Base-by-base conservation (phyloP, 805 yeast species). In the Yamadazyma sp. region DNA sequence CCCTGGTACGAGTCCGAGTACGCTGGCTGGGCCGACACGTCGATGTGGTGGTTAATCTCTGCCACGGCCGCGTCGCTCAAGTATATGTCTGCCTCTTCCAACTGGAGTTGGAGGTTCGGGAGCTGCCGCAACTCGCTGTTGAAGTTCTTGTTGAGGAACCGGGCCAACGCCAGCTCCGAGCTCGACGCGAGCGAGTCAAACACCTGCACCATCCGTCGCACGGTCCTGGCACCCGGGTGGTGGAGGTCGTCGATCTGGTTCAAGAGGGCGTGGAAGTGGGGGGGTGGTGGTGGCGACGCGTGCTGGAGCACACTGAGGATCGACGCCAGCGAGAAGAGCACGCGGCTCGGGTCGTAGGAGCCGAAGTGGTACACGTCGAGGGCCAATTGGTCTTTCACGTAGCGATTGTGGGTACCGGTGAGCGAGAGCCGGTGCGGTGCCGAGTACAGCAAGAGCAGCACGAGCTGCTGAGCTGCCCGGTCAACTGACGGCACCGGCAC, bases 81-180 rank as follows among this genome's bases (percentile, higher is more conserved):
- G n/a, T n/a, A n/a, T n/a, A n/a, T n/a, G 13, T 35, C 32, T 3
- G 27, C 12, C 16, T 40, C 44, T 32, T 44, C 40, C 23, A 44
- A 25, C 18, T 44, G 32, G 6, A 38, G 25, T 30, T 36, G 45
- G 20, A 44, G 31, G 24, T 44, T 44, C 6, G 41, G 27, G 5
- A 38, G 31, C 22, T 44, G 48, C 11, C 43, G 32, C 6, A 43
- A 19, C 33, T 46, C 49, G 15, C 29, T 35, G 34, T 45, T 45
- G n/a, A 45, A 30, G 20, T 24, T 27, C 27, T 42, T 37, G 20
- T 45, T 42, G 3, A 45, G 13, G 13, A 45, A 29, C 14, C 8
- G 14, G 9, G 35, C 26, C 12, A 42, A n/a, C 24, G 24, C 24
- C 3, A 21, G 10, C 21, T 24, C 28, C n/a, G 29, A 9, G 11